A percentile compares a stretch with the other conserved stretches of the same genome.
Conservation (phyloP, 345 rosid genomes). For the Stellera chamaejasme region DNA sequence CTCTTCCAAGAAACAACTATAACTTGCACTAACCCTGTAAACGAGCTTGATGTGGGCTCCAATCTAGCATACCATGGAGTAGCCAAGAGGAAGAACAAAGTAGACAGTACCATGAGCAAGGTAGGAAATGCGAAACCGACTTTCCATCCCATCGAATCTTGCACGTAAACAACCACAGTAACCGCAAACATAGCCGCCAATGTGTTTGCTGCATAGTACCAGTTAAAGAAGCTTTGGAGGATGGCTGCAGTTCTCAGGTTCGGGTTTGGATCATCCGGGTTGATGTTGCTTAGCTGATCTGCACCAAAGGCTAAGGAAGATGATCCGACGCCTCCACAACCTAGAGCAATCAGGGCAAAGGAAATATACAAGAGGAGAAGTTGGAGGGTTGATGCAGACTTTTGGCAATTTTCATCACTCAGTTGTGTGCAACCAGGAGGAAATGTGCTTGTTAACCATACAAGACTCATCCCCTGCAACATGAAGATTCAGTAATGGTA, state of each 20-base stretch:
- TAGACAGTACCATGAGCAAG: conserved; percentile 30
- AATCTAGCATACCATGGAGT: conserved; percentile 33
- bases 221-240: conserved; percentile 36
- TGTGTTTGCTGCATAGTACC: conserved; percentile 32
- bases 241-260: conserved; percentile 9
- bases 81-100: conserved; percentile 32
- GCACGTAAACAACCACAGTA: conserved; percentile 42
- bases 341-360: conserved; percentile 38
- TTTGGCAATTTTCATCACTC: no score
- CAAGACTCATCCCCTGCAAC: no score
- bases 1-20: conserved; percentile 26
- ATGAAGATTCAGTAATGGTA: no score
- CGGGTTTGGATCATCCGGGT: neutral
- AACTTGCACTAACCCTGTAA: conserved; percentile 43
- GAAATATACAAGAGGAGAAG: conserved; percentile 28
- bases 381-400: conserved; percentile 6
- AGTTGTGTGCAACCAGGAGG: no score
- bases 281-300: conserved; percentile 27
- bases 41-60: conserved; percentile 24
- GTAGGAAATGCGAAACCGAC: conserved; percentile 49
- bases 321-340: conserved; percentile 56
- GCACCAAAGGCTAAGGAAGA: conserved; percentile 53
- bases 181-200: conserved; percentile 23
- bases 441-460: no score
- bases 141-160: conserved; percentile 44